These are phyloP conservation scores for Eucalyptus shirleyi DNA, from an alignment of 345 rosid species.

Conservation along the genomic window DNA sequence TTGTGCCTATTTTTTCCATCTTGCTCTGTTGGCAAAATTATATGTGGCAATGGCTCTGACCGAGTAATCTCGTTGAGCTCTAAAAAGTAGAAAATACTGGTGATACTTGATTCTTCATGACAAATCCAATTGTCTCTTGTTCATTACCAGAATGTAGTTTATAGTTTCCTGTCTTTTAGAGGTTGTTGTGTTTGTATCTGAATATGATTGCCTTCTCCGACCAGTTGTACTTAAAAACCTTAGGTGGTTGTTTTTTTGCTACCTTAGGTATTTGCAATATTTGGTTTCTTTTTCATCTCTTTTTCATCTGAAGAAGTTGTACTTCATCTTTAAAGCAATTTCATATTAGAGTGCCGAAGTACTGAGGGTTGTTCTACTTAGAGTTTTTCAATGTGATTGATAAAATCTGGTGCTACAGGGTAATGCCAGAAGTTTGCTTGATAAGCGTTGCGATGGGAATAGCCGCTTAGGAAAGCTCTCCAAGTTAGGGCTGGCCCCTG, in stretches of 20 bases:
- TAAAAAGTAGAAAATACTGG: background rate
- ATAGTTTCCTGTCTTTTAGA: background rate
- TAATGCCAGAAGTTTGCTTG: conserved; percentile 85
- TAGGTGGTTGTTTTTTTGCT: background rate
- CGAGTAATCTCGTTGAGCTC: background rate
- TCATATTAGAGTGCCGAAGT: background rate
- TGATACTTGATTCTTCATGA: background rate
- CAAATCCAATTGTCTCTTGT: background rate
- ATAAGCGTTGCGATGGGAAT: conserved; percentile 67
- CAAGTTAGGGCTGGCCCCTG: conserved; percentile 85
- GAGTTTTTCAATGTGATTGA: background rate
- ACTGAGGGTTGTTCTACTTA: background rate
- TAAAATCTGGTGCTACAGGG: conserved; percentile 41
- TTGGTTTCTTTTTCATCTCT: background rate
- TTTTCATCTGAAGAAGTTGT: background rate
- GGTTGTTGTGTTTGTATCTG: background rate
- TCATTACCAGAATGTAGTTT: background rate
- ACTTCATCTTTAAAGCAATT: background rate
- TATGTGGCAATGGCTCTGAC: background rate
- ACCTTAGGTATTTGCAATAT: background rate
- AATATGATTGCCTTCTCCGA: background rate
- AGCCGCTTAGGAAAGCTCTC: conserved; percentile 61
- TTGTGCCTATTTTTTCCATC: background rate
- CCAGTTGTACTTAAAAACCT: background rate
- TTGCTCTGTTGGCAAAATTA: background rate